A percentile compares a stretch with the other conserved stretches of the same genome.
Conservation (phyloP, 805 yeast genomes). For the Zygoascus biomembranicola region DNA sequence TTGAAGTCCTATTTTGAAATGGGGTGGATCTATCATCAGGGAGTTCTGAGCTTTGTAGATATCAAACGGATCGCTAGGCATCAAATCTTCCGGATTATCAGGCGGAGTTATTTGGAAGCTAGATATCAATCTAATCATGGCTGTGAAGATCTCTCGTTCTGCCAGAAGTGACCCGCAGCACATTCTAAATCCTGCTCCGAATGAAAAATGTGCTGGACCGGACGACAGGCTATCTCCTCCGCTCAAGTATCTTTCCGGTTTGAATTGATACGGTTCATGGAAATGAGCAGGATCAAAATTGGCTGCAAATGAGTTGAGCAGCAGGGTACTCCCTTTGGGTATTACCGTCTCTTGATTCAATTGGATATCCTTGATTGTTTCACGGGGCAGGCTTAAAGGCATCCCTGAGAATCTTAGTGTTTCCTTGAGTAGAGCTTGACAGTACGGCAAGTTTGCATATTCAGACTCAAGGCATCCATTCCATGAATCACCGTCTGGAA, state of each 20-base stretch:
- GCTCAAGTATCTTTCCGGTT: conserved; percentile 26
- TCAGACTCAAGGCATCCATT: conserved; percentile 19
- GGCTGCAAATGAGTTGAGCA: conserved; percentile 65
- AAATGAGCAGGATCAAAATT: conserved; percentile 45
- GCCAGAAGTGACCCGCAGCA: conserved; percentile 66
- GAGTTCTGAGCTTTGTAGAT: conserved; percentile 47
- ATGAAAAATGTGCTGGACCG: conserved; percentile 38
- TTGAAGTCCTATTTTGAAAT: conserved; percentile 30
- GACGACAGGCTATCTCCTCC: conserved; percentile 2
- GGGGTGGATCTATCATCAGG: conserved; percentile 54
- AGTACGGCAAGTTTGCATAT: conserved; percentile 39
- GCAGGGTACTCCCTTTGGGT: conserved; percentile 48
- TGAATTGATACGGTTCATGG: conserved; percentile 22
- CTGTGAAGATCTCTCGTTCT: conserved; percentile 52
- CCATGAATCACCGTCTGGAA: conserved; percentile 25
- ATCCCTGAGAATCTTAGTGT: conserved; percentile 56
- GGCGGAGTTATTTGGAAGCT: conserved; percentile 47
- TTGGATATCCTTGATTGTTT: conserved; percentile 43
- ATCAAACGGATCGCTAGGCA: conserved; percentile 45
- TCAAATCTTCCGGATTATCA: conserved; percentile 20
- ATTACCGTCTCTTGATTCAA: conserved; percentile 31
- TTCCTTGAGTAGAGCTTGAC: conserved; percentile 54
- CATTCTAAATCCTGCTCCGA: conserved; percentile 64
- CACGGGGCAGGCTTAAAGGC: conserved; percentile 60
- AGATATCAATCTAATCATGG: conserved; percentile 45